Evolutionary conservation across 225 moss, liverwort and hornwort genomes (phyloP).

Genomic region (Sphagnum tenellum): DNA sequence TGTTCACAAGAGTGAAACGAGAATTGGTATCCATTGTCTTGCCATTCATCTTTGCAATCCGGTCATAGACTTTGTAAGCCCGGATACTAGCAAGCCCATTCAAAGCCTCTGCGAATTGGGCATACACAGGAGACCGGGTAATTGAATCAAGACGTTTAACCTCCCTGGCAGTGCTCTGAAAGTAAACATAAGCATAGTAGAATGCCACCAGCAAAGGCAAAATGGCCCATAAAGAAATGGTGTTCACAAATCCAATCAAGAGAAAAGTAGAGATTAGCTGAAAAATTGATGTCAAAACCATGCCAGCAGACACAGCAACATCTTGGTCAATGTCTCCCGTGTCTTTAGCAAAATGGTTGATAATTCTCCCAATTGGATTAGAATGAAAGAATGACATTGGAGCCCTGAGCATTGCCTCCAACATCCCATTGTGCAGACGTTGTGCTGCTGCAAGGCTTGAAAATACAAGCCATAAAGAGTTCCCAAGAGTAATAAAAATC

Average conservation of each 20-base stretch:
- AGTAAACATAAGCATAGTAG: slow-evolving; percentile 59
- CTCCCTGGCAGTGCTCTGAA: slow-evolving; percentile 67
- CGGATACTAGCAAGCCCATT: slow-evolving; percentile 68
- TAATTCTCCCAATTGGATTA: slow-evolving; percentile 64
- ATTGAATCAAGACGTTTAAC: slow-evolving; percentile 76
- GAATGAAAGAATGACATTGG: slow-evolving; percentile 73
- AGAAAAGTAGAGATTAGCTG: slow-evolving; percentile 65
- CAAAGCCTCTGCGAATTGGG: slow-evolving; percentile 71
- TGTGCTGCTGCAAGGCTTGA: slow-evolving; percentile 53
- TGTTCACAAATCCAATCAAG: slow-evolving; percentile 55
- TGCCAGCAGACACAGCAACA: slow-evolving; percentile 52
- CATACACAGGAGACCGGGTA: slow-evolving; percentile 69
- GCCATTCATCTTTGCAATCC: slow-evolving; percentile 62
- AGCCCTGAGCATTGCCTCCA: slow-evolving; percentile 46
- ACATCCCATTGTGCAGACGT: slow-evolving; percentile 53
- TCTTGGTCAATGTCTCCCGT: slow-evolving; percentile 62
- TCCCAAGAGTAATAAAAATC: slow-evolving; percentile 47
- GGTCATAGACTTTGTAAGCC: slow-evolving; percentile 60
- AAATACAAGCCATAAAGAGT: slow-evolving; percentile 59
- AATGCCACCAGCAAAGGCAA: slow-evolving; percentile 59
- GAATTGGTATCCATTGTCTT: slow-evolving; percentile 65
- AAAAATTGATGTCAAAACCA: slow-evolving; percentile 55
- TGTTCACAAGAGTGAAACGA: slow-evolving; percentile 56
- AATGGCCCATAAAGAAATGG: slow-evolving; percentile 67
- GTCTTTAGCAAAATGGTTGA: slow-evolving; percentile 74